These are phyloP conservation scores for Oryza meyeriana DNA, from an alignment of 176 grass and related monocot species.

Conservation along the genomic window DNA sequence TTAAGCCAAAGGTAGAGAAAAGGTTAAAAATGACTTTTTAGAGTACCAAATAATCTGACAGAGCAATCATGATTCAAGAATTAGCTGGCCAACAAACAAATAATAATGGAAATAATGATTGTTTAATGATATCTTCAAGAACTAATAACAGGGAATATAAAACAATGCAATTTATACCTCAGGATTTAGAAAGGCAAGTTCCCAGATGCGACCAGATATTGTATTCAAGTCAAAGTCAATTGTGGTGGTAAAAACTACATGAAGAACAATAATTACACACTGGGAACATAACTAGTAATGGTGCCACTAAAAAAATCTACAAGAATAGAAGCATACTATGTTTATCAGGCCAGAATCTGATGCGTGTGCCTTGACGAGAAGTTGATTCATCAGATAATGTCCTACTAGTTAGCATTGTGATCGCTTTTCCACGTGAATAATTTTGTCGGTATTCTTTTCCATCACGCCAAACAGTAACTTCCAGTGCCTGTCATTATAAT, in stretches of 20 bases:
- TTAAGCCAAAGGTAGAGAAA: background rate
- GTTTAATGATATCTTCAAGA: background rate
- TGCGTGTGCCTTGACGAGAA: constrained; percentile 54
- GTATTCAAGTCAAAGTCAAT: constrained; percentile 80
- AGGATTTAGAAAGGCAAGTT: constrained; percentile 98
- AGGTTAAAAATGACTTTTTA: background rate
- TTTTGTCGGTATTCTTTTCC: constrained; percentile 79
- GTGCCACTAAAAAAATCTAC: constrained; percentile 5
- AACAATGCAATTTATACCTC: constrained; percentile 46
- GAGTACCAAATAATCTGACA: background rate
- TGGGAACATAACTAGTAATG: constrained; percentile 17
- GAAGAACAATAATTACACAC: constrained; percentile 19
- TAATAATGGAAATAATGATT: constrained; percentile 8
- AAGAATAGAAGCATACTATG: constrained; percentile 56
- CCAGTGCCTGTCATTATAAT: constrained; percentile 56
- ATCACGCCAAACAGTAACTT: constrained; percentile 89
- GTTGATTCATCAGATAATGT: constrained; percentile 50
- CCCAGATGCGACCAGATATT: constrained; percentile 86
- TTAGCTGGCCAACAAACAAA: constrained; percentile 16
- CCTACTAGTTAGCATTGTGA: constrained; percentile 50
- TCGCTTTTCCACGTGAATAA: constrained; percentile 82
- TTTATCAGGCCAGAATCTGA: constrained; percentile 98
- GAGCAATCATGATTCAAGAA: constrained; percentile 3
- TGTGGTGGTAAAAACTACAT: constrained; percentile 88
- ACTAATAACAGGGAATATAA: background rate